Conservation (phyloP, 768 basidiomycete genomes). For the Mrakia frigida region DNA sequence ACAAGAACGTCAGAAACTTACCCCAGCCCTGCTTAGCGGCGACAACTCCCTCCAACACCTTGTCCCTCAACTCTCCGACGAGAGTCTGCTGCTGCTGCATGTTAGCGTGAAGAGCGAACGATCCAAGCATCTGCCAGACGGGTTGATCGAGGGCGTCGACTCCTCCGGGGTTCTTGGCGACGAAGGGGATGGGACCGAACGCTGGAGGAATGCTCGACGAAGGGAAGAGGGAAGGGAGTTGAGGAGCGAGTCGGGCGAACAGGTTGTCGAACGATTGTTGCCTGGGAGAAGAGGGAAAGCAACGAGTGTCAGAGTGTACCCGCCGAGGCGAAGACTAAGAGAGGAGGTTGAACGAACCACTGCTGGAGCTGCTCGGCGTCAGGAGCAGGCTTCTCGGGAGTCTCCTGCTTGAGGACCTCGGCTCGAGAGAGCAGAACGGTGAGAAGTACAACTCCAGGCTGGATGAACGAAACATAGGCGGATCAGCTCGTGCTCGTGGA, state of each 20-base stretch:
- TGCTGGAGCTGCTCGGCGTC: constrained; percentile 65
- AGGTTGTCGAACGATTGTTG: constrained; percentile 80
- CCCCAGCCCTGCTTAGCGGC: constrained; percentile 51
- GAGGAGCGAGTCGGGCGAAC: constrained; percentile 69
- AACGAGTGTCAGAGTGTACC: neutral
- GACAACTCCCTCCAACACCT: constrained; percentile 86
- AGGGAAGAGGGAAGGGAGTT: constrained; percentile 78
- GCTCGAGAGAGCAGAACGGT: constrained; percentile 88
- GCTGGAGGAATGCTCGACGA: constrained; percentile 56
- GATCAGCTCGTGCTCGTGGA: neutral
- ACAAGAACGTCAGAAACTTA: neutral
- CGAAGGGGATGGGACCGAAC: constrained; percentile 47
- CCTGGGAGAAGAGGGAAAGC: constrained; percentile 50
- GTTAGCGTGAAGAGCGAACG: constrained; percentile 70
- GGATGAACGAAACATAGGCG: constrained; percentile 18
- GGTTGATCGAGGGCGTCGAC: constrained; percentile 63
- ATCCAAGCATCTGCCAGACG: constrained; percentile 91
- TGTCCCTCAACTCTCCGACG: constrained; percentile 79
- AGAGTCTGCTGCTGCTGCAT: constrained; percentile 82
- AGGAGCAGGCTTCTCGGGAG: constrained; percentile 56
- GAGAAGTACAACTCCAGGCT: constrained; percentile 89
- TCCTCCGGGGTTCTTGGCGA: constrained; percentile 35
- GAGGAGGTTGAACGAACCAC: constrained; percentile 50
- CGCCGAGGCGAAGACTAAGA: neutral
- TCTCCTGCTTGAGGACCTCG: constrained; percentile 80